phyloP scores from a whole-genome alignment of 371 early-diverging fungal genomes.

The Dinochytrium kinnereticum region DNA sequence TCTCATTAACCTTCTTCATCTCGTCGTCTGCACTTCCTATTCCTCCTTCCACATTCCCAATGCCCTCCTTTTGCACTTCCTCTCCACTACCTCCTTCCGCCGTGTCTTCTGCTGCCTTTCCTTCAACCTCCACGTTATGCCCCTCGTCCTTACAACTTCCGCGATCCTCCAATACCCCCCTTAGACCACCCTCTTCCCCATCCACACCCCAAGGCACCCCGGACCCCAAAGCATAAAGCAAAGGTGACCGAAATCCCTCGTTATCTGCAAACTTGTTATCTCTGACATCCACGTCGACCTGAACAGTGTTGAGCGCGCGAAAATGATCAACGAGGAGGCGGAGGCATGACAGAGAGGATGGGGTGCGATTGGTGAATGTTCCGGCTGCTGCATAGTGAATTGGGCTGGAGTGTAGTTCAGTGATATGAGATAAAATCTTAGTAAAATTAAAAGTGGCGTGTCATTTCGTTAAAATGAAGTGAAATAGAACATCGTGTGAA shows the following conservation, averaged over 20 bases:
- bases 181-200: neutral
- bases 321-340: neutral
- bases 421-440: neutral
- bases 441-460: too few relatives aligned
- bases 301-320: neutral
- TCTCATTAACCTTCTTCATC: neutral
- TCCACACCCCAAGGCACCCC: slow-evolving; percentile 26
- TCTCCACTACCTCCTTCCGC: neutral
- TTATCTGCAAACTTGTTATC: neutral
- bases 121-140: slow-evolving; percentile 1
- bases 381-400: slow-evolving; percentile 29
- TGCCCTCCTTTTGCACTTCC: neutral
- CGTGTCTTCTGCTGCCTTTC: neutral
- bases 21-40: neutral
- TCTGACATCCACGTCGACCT: neutral
- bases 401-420: neutral
- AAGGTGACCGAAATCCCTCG: slow-evolving; percentile 16
- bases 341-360: slow-evolving; percentile 7
- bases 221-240: slow-evolving; percentile 28
- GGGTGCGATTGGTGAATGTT: slow-evolving; percentile 2
- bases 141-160: neutral
- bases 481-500: too few relatives aligned
- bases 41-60: neutral
- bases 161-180: neutral
- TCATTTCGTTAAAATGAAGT: too few relatives aligned